Base-by-base conservation (phyloP, 1,139 yeast species). In the Lodderomyces parapsilosis region DNA sequence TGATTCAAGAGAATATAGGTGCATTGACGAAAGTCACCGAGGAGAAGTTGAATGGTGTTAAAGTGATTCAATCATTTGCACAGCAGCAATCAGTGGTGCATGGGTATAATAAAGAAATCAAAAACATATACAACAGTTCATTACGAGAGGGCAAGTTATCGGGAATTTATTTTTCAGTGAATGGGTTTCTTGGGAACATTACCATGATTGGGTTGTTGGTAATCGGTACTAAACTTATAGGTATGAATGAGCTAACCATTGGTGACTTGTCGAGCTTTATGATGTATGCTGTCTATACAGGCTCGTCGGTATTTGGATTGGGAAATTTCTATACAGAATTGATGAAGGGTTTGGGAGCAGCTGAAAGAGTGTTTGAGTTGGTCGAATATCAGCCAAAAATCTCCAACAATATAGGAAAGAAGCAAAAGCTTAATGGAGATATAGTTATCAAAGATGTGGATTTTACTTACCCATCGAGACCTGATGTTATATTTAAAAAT, bases 311-410 rank as follows among this genome's bases (percentile, higher is more conserved):
- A 28, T 87, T 86, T 61, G 97, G 97, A 1, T 64, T 93, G 35
- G 93, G 96, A 0, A 85, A 86, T 48, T 91, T 91, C 60, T 91
- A 90, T 58, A 85, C 96, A 1, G 98, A 93, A 59, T 68, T 91
- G 47, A 91, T 93, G 96, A 93, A 91, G 66, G 98, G 97, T 39
- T 85, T 91, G 6, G 99, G 99, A 48, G 98, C 98, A 0, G 94
- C 97, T 0, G 86, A 95, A 43, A 76, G 99, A 49, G 69, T 93
- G 43, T 93, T 93, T 66, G 98, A 93, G 63, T 71, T 93, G 39
- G 77, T 85, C 41, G 96, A 90, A 53, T 78, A 85, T 60, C 68
- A 81, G 46, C 93, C 96, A 2, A 58, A 65, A 23, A 88, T 91
- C 37, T 71, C 78, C 30, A 79, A 89, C 10, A 75, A 85, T 2